phyloP scores from a whole-genome alignment of 805 yeast genomes.

The Maudiozyma serrabonitensis region DNA sequence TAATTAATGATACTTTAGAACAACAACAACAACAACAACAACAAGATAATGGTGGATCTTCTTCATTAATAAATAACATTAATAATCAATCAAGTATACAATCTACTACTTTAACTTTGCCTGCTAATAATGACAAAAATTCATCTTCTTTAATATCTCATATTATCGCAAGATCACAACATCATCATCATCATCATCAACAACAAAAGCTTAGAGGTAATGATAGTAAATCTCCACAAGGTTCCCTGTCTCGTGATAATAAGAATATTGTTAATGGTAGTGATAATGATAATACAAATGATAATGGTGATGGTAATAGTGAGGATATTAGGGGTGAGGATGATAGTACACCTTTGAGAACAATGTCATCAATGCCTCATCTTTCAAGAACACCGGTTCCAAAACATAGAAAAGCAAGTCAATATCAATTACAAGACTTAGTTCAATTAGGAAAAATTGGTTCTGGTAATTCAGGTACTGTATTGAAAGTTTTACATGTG shows the following conservation, averaged over 20 bases:
- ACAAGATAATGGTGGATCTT: too few relatives aligned
- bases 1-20: neutral
- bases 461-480: slow-evolving; percentile 90
- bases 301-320: neutral
- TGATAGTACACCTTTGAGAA: neutral
- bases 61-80: too few relatives aligned
- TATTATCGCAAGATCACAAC: neutral
- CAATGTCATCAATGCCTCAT: neutral
- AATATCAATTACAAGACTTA: slow-evolving; percentile 52
- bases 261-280: neutral
- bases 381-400: neutral
- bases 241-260: neutral
- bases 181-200: neutral
- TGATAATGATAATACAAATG: neutral
- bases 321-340: too few relatives aligned
- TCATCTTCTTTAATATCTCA: neutral
- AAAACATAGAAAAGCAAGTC: neutral
- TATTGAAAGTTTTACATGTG: slow-evolving; percentile 75
- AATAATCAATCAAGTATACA: neutral
- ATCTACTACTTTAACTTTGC: neutral
- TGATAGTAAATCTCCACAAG: neutral
- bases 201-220: neutral
- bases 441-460: slow-evolving; percentile 73
- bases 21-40: too few relatives aligned
- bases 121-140: neutral